These are phyloP conservation scores for Rhododendron ferrugineum DNA, from an alignment of 148 eudicot species.

Conservation along the genomic window DNA sequence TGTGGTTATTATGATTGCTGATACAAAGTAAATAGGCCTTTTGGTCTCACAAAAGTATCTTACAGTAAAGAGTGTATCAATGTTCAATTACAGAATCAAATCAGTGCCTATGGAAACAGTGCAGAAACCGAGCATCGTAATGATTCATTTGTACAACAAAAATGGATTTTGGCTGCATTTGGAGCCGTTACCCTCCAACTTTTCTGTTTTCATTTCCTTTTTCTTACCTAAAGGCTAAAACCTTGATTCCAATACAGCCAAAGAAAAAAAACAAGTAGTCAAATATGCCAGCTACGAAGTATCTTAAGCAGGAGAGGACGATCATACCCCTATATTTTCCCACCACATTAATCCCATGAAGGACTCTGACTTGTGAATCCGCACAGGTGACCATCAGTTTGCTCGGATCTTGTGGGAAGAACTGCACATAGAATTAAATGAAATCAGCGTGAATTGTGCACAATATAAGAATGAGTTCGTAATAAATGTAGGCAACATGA, in stretches of 20 bases:
- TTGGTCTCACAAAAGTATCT: not conserved
- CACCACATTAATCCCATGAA: conserved; percentile 62
- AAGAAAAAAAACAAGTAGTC: not conserved
- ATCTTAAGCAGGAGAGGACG: not conserved
- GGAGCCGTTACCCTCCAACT: not conserved
- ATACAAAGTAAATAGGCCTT: not conserved
- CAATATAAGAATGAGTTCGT: not conserved
- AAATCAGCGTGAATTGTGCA: not conserved
- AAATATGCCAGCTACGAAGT: conserved; percentile 1
- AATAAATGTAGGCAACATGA: not conserved
- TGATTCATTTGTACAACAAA: not conserved
- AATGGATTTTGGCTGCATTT: not conserved
- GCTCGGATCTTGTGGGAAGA: conserved; percentile 68
- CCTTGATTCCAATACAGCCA: not conserved
- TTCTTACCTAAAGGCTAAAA: not conserved
- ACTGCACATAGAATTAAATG: conserved; percentile 37
- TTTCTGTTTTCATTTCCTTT: not conserved
- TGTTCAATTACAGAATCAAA: not conserved
- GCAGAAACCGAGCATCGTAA: not conserved
- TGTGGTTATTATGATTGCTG: not conserved
- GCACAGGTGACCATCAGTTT: conserved; percentile 91
- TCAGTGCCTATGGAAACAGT: not conserved
- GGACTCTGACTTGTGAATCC: conserved; percentile 74
- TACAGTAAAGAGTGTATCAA: not conserved
- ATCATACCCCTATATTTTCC: conserved; percentile 65